Evolutionary conservation across 257 asterid species (phyloP).

Genomic region (Solanum bulbocastanum): DNA sequence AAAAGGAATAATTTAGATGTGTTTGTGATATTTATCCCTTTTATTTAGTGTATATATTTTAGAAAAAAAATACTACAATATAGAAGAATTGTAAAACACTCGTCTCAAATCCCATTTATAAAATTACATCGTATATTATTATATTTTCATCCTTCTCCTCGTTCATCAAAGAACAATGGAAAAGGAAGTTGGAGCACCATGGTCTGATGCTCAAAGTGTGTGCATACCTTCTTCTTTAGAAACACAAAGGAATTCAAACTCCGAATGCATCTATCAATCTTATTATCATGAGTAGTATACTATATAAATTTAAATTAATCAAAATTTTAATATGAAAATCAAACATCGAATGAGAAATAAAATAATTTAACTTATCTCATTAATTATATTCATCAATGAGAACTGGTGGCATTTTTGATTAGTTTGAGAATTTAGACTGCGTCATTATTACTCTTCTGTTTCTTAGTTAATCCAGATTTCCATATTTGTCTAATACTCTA

Average conservation of each 20-base stretch:
- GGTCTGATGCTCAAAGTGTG: too few relatives aligned
- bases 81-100: too few relatives aligned
- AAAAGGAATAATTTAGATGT: too few relatives aligned
- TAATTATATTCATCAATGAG: background rate
- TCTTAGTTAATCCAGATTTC: background rate
- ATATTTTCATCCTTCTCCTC: too few relatives aligned
- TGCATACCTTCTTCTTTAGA: background rate
- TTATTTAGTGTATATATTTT: too few relatives aligned
- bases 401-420: background rate
- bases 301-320: too few relatives aligned
- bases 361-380: background rate
- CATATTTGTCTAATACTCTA: background rate
- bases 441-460: background rate
- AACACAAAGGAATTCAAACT: background rate
- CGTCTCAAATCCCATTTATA: background rate
- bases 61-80: background rate
- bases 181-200: background rate
- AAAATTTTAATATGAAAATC: background rate
- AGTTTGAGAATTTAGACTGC: background rate
- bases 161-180: background rate
- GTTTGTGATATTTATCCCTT: too few relatives aligned
- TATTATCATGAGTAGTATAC: background rate
- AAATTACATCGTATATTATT: too few relatives aligned
- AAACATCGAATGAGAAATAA: background rate
- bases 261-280: background rate